Evolutionary conservation across 192 early-diverging fungal genomes (phyloP).

Genomic region (Lobosporangium transversale): DNA sequence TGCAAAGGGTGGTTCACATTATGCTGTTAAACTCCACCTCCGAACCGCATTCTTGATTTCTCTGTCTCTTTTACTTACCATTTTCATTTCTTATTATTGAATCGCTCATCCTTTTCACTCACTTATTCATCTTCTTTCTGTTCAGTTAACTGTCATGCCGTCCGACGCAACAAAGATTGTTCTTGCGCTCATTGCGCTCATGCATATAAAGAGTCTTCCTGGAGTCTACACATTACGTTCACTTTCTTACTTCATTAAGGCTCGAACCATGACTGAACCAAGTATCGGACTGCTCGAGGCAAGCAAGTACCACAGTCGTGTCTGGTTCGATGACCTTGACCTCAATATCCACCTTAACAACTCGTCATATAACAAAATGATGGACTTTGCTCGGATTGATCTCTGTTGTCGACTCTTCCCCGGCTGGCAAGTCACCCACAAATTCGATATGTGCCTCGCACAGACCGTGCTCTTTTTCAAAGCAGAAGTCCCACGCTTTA

Average conservation of each 20-base stretch:
- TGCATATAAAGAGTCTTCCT: constrained; percentile 57
- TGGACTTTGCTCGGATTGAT: constrained; percentile 60
- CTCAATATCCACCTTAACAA: constrained; percentile 63
- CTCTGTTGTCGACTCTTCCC: constrained; percentile 43
- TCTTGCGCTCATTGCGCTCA: constrained; percentile 22
- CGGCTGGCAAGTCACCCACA: constrained; percentile 32
- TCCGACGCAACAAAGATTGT: constrained; percentile 31
- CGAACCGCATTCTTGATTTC: not conserved
- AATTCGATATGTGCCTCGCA: constrained; percentile 45
- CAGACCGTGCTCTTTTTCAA: constrained; percentile 58
- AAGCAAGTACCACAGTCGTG: constrained; percentile 51
- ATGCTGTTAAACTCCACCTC: too few species aligned
- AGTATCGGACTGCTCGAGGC: constrained; percentile 50
- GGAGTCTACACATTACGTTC: constrained; percentile 58
- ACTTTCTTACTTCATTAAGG: constrained; percentile 36
- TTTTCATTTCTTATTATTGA: too few species aligned
- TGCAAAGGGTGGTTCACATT: too few species aligned
- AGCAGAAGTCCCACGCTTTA: constrained; percentile 58
- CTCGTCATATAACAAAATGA: constrained; percentile 63
- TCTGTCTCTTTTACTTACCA: not conserved
- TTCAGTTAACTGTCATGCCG: constrained; percentile 12
- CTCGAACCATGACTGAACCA: constrained; percentile 21
- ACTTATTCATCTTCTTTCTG: too few species aligned
- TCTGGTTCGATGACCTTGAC: constrained; percentile 61
- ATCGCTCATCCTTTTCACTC: too few species aligned